Base-by-base conservation (phyloP, 495 filamentous ascomycete species). In the Oleoguttula mirabilis region DNA sequence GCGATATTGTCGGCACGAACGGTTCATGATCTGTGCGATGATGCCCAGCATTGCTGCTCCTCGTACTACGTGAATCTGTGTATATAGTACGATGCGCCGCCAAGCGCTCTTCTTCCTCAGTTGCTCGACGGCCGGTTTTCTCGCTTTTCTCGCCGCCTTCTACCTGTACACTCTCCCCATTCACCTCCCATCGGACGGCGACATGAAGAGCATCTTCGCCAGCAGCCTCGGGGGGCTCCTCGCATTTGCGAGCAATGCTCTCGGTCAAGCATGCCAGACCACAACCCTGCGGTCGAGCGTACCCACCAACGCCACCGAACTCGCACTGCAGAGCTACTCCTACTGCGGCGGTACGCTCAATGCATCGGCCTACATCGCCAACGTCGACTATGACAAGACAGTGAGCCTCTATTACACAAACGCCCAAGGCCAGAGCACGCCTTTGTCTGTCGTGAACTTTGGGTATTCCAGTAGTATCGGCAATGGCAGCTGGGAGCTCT, bases 391-490 rank as follows among this genome's bases (percentile, higher is more conserved):
- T 34, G 34, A 55, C 40, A 55, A 55, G 36, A 27, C 40, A 8
- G 52, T 55, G 10, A 45, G 17, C 4, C 37, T 55, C 10, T 55
- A 48, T 33, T 55, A 49, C 38, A 55, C 52, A 15, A 48, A 55
- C 28, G 42, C 33, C 11, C 32, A 46, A 45, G 43, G 43, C 30
- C 36, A 45, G 17, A 48, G 41, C 38, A 55, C 48, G 16, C 48
- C 48, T 4, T 34, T 51, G 7, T 39, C 34, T 14, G 42, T 45
- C 8, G 19, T 48, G n/a, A 20, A 17, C 1, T 35, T 55, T 4
- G 30, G 33, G 25, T 55, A 55, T 32, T 15, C 19, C 2, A 41
- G 32, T 16, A 30, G 28, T 36, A 38, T 52, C 17, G 39, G 27
- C 15, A 34, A 47, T 19, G 32, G 19, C 28, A 47, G 27, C 17